Conservation (phyloP, 805 yeast species). For the Spencermartinsiella europaea region DNA sequence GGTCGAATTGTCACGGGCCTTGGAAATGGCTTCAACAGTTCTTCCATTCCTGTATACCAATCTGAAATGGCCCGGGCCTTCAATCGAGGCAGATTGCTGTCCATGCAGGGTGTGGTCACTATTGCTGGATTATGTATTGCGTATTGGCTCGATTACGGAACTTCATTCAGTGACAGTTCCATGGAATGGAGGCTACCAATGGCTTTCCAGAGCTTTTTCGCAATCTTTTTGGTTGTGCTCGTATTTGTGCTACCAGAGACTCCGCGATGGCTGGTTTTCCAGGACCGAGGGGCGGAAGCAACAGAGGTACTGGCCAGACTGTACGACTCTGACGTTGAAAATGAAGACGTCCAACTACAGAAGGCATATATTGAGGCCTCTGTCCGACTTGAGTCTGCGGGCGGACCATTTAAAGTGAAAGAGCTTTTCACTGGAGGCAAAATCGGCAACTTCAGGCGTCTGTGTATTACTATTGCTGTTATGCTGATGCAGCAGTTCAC, state of each 20-base stretch:
- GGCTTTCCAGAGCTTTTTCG: conserved; percentile 55
- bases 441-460: not conserved
- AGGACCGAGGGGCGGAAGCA: conserved; percentile 9
- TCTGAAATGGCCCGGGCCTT: conserved; percentile 66
- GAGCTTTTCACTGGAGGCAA: conserved; percentile 5
- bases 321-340: conserved; percentile 6
- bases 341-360: conserved; percentile 10
- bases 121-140: conserved; percentile 66
- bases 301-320: conserved; percentile 8
- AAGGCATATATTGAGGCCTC: conserved; percentile 11
- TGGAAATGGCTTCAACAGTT: conserved; percentile 26
- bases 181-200: conserved; percentile 68
- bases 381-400: conserved; percentile 17
- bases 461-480: not conserved
- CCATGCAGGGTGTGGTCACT: conserved; percentile 59
- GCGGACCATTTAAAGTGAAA: conserved; percentile 15
- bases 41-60: conserved; percentile 63
- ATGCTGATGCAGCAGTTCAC: conserved; percentile 7
- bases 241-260: conserved; percentile 67
- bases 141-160: conserved; percentile 66
- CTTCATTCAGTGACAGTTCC: conserved; percentile 42
- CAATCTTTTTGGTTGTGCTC: conserved; percentile 44
- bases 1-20: conserved; percentile 49
- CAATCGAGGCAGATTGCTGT: conserved; percentile 60
- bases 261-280: conserved; percentile 68